Percentiles rank a stretch among this genome's conserved stretches.
Evolutionary conservation across 805 yeast species (phyloP).

Genomic region (Candida insectorum): DNA sequence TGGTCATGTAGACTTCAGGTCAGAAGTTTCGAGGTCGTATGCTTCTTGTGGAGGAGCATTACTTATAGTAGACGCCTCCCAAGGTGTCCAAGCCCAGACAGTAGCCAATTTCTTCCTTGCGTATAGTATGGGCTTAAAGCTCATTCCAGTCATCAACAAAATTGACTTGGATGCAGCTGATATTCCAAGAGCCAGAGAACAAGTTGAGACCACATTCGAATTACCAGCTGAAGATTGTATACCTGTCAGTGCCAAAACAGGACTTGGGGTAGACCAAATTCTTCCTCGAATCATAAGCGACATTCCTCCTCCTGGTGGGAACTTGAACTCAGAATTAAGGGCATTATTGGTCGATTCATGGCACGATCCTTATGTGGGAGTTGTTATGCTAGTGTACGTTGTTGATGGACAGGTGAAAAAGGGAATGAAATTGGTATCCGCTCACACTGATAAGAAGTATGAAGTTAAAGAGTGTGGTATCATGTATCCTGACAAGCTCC

Average conservation of each 20-base stretch:
- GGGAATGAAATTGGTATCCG: constrained; percentile 75
- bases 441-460: constrained; percentile 70
- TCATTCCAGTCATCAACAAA: constrained; percentile 88
- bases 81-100: constrained; percentile 97
- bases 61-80: constrained; percentile 87
- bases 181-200: constrained; percentile 73
- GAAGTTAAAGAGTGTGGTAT: constrained; percentile 93
- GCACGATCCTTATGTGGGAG: constrained; percentile 94
- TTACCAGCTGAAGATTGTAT: constrained; percentile 70
- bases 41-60: constrained; percentile 97
- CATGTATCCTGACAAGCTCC: constrained; percentile 84
- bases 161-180: constrained; percentile 89
- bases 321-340: constrained; percentile 49
- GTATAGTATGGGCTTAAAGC: constrained; percentile 72
- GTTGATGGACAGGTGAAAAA: constrained; percentile 77
- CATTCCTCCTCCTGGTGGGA: constrained; percentile 77
- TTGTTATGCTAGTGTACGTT: constrained; percentile 75
- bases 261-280: constrained; percentile 71
- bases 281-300: constrained; percentile 77
- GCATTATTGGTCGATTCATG: constrained; percentile 93
- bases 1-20: constrained; percentile 94
- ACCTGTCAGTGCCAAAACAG: constrained; percentile 90
- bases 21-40: constrained; percentile 90
- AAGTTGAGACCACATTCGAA: constrained; percentile 82
- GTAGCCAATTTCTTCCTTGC: constrained; percentile 96